These are phyloP conservation scores for Epichloe baconii DNA, from an alignment of 2,329 filamentous ascomycete species.

Conservation along the genomic window DNA sequence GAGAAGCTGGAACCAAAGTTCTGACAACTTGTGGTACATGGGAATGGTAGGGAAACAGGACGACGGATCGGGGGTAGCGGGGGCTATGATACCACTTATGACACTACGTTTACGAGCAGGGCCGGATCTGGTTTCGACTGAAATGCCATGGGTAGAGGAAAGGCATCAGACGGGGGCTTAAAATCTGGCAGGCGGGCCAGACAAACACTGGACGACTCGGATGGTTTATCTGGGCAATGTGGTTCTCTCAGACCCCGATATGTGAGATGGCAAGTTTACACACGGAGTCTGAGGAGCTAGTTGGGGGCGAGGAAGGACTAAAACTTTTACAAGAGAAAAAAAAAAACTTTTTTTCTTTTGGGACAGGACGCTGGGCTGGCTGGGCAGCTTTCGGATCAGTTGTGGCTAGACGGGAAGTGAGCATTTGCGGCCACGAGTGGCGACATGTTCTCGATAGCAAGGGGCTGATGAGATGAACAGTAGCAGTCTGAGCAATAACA, in stretches of 20 bases:
- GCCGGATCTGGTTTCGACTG: neutral
- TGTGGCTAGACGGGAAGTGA: neutral
- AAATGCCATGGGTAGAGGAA: neutral
- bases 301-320: constrained; percentile 11
- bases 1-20: constrained; percentile 8
- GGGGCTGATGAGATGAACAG: constrained; percentile 3
- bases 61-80: constrained; percentile 14
- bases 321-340: constrained; percentile 15
- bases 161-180: neutral
- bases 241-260: neutral
- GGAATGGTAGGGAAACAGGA: constrained; percentile 6
- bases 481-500: constrained; percentile 1
- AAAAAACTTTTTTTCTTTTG: constrained; percentile 15
- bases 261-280: constrained; percentile 1
- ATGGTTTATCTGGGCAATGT: neutral
- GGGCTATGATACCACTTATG: constrained; percentile 24
- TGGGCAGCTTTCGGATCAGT: constrained; percentile 8
- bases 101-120: constrained; percentile 15
- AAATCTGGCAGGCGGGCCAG: neutral
- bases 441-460: neutral
- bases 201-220: neutral
- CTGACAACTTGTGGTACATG: constrained; percentile 12
- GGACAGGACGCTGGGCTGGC: constrained; percentile 10
- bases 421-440: neutral
- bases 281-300: neutral